Evolutionary conservation across 2,329 filamentous ascomycete species (phyloP), one percentile per base, ranked within the genome.

Genomic region (Fusarium pseudocircinatum): DNA sequence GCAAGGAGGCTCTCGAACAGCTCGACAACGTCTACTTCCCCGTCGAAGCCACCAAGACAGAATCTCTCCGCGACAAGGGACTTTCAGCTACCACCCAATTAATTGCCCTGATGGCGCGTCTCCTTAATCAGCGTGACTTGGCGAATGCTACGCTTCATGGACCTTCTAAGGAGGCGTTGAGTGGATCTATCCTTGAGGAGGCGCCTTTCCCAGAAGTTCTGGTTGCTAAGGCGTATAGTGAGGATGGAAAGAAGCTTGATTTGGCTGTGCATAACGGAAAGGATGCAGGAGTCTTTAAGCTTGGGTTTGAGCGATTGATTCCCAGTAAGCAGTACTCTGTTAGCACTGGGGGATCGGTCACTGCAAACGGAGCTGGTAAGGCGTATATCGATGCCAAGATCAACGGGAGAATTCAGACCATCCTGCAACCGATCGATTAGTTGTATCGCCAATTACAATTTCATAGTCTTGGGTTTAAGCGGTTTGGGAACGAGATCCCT

Each of bases 401-500:
- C 13, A 58, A 46, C 2, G 54, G 54, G 2, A 24, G 54, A 16
- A 58, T 30, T 13, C 30, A 47, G 10, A 36, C 47, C 14, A n/a
- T 58, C 3, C 24, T 58, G 1, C n/a, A 26, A 3, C 28, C 28
- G 3, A 14, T 50, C 12, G 8, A 36, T 10, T 50, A 50, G 28
- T n/a, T 47, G 22, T 3, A 16, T 20, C 15, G 14, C 8, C 1
- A 14, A 16, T 10, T 2, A 4, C 5, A 10, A 6, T 10, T 11
- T 6, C 36, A 10, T 18, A 6, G 36, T 37, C 1, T 37, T 11
- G 5, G 36, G 4, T 3, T 16, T 0, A 5, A 30, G 14, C 16
- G 4, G 5, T 18, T n/a, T 10, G 1, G 3, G 7, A 7, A 13
- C 2, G 3, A 13, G 6, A 3, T 18, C 11, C 5, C 30, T 16